Conservation (phyloP, 345 rosid species). For the Aurinia saxatilis region DNA sequence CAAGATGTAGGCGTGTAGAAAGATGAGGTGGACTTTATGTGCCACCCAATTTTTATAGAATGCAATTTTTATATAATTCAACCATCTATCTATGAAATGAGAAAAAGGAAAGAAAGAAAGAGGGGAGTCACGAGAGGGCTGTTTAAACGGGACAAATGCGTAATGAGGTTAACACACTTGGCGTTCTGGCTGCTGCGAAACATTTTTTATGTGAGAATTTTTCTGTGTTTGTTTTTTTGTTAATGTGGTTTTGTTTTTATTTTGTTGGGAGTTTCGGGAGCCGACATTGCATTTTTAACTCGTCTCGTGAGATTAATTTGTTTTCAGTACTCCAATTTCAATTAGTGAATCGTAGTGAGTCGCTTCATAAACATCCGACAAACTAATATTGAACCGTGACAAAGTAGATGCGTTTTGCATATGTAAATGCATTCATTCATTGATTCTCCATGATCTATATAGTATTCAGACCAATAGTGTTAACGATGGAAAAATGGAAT, state of each 20-base stretch:
- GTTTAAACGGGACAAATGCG: conserved; percentile 23
- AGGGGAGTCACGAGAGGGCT: conserved; percentile 27
- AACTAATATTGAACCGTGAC: neutral
- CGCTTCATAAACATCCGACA: neutral
- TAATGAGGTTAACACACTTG: conserved; percentile 21
- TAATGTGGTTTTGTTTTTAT: conserved; percentile 3
- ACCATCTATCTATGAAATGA: neutral
- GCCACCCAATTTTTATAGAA: conserved; percentile 22
- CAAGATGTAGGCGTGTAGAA: conserved; percentile 20
- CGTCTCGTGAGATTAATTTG: conserved; percentile 22
- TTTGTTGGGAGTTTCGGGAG: conserved; percentile 19
- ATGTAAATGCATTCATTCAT: neutral
- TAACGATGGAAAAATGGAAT: too few relatives aligned
- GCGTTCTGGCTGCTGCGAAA: conserved; percentile 3
- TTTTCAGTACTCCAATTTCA: conserved; percentile 13
- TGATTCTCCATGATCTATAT: too few relatives aligned
- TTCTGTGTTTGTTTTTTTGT: conserved; percentile 15
- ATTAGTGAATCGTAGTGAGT: too few relatives aligned
- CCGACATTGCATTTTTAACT: conserved; percentile 15
- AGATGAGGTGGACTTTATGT: conserved; percentile 33
- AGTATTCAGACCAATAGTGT: too few relatives aligned
- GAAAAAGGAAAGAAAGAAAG: neutral
- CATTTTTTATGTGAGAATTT: neutral
- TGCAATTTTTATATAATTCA: too few relatives aligned
- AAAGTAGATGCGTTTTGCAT: neutral